Base-by-base conservation (phyloP, 495 filamentous ascomycete species). In the Massariosphaeria phaeospora region DNA sequence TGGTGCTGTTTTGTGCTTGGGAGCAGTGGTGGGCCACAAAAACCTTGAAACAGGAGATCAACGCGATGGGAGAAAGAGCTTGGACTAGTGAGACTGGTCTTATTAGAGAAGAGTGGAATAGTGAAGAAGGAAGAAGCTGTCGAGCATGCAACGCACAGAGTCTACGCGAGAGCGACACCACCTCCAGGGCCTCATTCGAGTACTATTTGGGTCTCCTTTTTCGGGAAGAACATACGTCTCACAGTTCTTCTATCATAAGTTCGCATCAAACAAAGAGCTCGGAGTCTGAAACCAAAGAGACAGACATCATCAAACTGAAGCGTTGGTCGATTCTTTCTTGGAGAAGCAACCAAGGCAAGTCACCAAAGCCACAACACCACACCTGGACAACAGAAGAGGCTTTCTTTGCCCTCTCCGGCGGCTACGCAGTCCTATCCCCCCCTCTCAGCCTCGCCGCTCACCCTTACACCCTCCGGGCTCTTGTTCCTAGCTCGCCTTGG, bases 381-480 rank as follows among this genome's bases (percentile, higher is more conserved):
- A 45, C 10, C 30, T 63, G 60, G 60, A 59, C 55, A 2, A 59
- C 25, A 3, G 60, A 59, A 33, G 36, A 55, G 40, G 44, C 60
- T 21, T 59, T 55, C 44, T 59, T 63, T 45, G 60, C 60, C 1
- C 27, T 59, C 0, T 39, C 38, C 20, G 55, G 55, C n/a, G 60
- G 60, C 3, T 55, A 49, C 23, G 48, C 55, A 8, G 41, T 59
- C 27, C 31, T 52, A 34, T 31, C 38, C 55, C 24, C 52, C 59
- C 55, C 40, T 8, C 13, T 26, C 43, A 3, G 13, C 24, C 2
- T 7, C 10, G 1, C 1, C 1, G 2, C 38, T 64, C 2, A 68
- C 64, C 1, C 56, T 70, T 20, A 69, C 68, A 10, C 66, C 65
- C 2, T 15, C 18, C 2, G 68, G 58, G 10, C 29, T 70, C 18